Evolutionary conservation across 306 rosid genomes (phyloP).

Genomic region (Rosa multiflora): DNA sequence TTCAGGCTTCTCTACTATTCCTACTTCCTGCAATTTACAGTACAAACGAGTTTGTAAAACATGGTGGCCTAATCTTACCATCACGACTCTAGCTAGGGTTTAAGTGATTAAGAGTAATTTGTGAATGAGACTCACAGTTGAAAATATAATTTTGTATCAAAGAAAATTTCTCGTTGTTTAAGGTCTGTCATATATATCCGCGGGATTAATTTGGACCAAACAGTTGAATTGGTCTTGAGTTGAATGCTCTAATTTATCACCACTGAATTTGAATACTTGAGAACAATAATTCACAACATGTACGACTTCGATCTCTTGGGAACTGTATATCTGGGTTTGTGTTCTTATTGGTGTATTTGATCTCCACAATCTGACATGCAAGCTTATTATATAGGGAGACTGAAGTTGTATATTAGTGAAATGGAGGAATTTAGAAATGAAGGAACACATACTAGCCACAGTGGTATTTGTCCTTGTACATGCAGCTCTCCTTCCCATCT

Average conservation of each 20-base stretch:
- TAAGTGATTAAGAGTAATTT: background rate
- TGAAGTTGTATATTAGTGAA: too few species aligned
- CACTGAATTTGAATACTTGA: background rate
- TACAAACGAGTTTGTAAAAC: background rate
- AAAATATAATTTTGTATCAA: background rate
- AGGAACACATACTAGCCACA: conserved; percentile 61
- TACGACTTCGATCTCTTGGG: background rate
- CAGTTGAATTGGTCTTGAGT: background rate
- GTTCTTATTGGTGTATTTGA: background rate
- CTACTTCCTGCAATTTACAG: background rate
- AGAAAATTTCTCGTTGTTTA: background rate
- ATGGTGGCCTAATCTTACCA: background rate
- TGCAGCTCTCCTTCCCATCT: conserved; percentile 87
- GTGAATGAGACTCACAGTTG: background rate
- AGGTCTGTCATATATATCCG: too few species aligned
- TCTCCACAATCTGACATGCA: background rate
- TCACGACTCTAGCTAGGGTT: background rate
- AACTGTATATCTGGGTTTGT: background rate
- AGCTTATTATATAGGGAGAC: background rate
- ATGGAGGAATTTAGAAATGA: background rate
- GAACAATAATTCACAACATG: background rate
- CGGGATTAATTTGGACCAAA: too few species aligned
- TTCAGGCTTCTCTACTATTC: background rate
- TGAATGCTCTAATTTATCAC: background rate
- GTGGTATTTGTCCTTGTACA: conserved; percentile 74